Conservation (phyloP, 352 stramenopile species). For the Globisporangium cederbergense region DNA sequence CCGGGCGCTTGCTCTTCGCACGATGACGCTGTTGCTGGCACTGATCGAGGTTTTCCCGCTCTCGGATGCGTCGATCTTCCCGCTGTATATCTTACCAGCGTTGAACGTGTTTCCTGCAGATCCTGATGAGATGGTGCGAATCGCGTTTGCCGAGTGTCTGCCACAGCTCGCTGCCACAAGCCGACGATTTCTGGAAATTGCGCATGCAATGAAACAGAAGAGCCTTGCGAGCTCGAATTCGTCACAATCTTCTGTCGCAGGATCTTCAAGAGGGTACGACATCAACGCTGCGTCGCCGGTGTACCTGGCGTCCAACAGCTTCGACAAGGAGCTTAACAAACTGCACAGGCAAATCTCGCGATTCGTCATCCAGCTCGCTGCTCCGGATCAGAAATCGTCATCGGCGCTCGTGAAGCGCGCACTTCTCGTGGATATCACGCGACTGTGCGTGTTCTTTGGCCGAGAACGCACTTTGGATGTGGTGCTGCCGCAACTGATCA, state of each 20-base stretch:
- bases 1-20: conserved; percentile 86
- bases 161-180: conserved; percentile 91
- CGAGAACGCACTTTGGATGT: conserved; percentile 93
- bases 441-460: conserved; percentile 97
- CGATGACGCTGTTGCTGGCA: conserved; percentile 87
- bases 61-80: conserved; percentile 95
- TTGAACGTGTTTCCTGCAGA: conserved; percentile 90
- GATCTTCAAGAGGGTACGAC: conserved; percentile 39
- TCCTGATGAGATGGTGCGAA: conserved; percentile 89
- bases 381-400: conserved; percentile 82
- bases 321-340: conserved; percentile 90
- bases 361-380: conserved; percentile 93
- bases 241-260: conserved; percentile 21
- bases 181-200: conserved; percentile 93
- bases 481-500: conserved; percentile 95
- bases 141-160: conserved; percentile 94
- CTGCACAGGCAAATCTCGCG: conserved; percentile 93
- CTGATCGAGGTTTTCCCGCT: conserved; percentile 91
- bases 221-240: conserved; percentile 41
- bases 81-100: conserved; percentile 95
- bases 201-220: conserved; percentile 83
- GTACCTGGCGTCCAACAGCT: conserved; percentile 82
- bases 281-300: conserved; percentile 19
- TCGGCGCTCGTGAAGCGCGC: conserved; percentile 93
- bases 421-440: conserved; percentile 93